Conservation (phyloP, 2,329 filamentous ascomycete genomes). For the Aaosphaeria pasadenensis region DNA sequence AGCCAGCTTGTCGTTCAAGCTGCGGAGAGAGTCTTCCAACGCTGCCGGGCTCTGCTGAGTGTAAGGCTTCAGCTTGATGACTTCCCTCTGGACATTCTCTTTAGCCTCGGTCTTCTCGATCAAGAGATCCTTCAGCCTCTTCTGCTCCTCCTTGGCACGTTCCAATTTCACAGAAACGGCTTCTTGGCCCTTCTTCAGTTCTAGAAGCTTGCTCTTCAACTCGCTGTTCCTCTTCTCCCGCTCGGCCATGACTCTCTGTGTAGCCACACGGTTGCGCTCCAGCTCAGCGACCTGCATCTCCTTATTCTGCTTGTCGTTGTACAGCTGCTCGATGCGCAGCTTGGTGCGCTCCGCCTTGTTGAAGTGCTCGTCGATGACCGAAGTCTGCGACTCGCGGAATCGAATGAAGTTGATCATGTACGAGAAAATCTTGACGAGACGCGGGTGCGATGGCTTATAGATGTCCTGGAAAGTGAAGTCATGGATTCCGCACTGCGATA, state of each 20-base stretch:
- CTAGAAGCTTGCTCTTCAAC: conserved; percentile 75
- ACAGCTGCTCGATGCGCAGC: conserved; percentile 79
- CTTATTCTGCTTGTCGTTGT: conserved; percentile 82
- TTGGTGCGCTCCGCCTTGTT: conserved; percentile 87
- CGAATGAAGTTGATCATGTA: conserved; percentile 99
- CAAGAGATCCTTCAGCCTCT: conserved; percentile 66
- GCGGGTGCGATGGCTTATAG: conserved; percentile 84
- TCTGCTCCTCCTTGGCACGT: conserved; percentile 76
- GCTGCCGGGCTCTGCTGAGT: conserved; percentile 83
- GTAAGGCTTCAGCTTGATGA: conserved; percentile 85
- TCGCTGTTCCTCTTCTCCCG: conserved; percentile 86
- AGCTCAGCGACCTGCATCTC: conserved; percentile 77
- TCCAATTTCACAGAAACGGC: conserved; percentile 79
- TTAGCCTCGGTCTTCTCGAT: conserved; percentile 70
- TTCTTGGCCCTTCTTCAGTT: conserved; percentile 78
- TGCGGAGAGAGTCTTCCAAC: conserved; percentile 76
- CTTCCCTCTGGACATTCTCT: conserved; percentile 75
- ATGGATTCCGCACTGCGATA: conserved; percentile 72
- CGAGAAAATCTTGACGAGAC: conserved; percentile 91
- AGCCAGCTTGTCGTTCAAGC: conserved; percentile 74
- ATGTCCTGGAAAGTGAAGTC: conserved; percentile 94
- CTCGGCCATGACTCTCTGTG: conserved; percentile 77
- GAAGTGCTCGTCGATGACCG: conserved; percentile 87
- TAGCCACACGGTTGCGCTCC: conserved; percentile 72
- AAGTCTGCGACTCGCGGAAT: conserved; percentile 89